A percentile compares a stretch with the other conserved stretches of the same genome.
These are phyloP conservation scores for Cavenderia fasciculata DNA, from an alignment of 78 protist genomes.

Conservation along the genomic window DNA sequence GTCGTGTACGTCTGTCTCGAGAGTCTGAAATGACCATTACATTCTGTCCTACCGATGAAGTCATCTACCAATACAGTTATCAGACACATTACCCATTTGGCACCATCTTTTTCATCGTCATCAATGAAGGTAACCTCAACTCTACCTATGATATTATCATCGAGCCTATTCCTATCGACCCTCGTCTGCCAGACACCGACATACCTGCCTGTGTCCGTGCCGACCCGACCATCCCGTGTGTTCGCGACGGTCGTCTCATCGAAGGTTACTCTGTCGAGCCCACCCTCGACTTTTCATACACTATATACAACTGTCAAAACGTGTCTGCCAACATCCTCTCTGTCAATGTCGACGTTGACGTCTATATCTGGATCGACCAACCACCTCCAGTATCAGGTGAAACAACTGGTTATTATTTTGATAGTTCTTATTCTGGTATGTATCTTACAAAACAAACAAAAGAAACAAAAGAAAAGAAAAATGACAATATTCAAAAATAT, in stretches of 20 bases:
- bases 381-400: background rate
- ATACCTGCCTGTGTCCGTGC: background rate
- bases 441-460: no score
- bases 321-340: background rate
- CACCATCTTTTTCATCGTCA: slow-evolving; percentile 1
- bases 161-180: slow-evolving; percentile 6
- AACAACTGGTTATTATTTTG: background rate
- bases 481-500: no score
- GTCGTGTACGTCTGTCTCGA: no score
- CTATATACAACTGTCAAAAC: slow-evolving; percentile 13
- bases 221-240: background rate
- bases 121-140: background rate
- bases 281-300: slow-evolving; percentile 5
- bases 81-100: slow-evolving; percentile 18
- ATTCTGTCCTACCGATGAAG: slow-evolving; percentile 15
- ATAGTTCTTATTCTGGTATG: slow-evolving; percentile 27
- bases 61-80: background rate
- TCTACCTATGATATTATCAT: slow-evolving; percentile 15
- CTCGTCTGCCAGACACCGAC: background rate
- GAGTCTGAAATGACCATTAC: no score
- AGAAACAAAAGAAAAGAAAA: no score
- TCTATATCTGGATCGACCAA: slow-evolving; percentile 4
- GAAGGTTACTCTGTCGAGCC: background rate
- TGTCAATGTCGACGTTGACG: slow-evolving; percentile 23
- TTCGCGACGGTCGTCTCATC: slow-evolving; percentile 28